phyloP scores from a whole-genome alignment of 192 early-diverging fungal species.

The Coemansia sp. region DNA sequence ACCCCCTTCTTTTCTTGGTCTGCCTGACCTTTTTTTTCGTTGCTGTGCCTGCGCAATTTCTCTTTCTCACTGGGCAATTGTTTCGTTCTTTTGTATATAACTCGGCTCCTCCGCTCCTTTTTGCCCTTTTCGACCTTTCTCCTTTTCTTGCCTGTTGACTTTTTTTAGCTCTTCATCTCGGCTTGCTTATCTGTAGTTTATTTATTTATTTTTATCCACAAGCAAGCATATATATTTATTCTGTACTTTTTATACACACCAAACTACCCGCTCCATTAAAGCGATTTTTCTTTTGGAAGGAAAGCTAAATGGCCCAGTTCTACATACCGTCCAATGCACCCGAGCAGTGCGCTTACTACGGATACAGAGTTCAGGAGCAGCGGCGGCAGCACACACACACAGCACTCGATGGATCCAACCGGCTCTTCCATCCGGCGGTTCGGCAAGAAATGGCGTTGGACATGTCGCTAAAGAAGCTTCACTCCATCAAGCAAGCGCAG shows the following conservation, averaged over 20 bases:
- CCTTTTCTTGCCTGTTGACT: not conserved
- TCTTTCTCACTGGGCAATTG: not conserved
- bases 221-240: not conserved
- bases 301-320: slow-evolving; percentile 13
- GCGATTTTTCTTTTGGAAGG: not conserved
- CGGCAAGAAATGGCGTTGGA: slow-evolving; percentile 31
- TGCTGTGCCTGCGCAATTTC: slow-evolving; percentile 3
- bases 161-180: not conserved
- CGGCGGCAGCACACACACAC: not conserved
- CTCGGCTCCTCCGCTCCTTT: not conserved
- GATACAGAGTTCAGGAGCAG: not conserved
- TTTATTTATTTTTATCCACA: not conserved
- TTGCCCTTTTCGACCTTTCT: not conserved
- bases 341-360: not conserved
- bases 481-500: slow-evolving; percentile 35
- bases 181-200: no score
- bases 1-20: not conserved
- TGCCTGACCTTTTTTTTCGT: not conserved
- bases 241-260: not conserved
- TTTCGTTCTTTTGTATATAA: not conserved
- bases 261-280: not conserved
- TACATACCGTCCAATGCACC: slow-evolving; percentile 13
- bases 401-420: slow-evolving; percentile 7
- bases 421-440: slow-evolving; percentile 23
- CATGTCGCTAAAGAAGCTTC: slow-evolving; percentile 44